Percentiles rank a stretch among this genome's conserved stretches.
These are phyloP conservation scores for Camellia sinensis DNA, from an alignment of 148 eudicot species.

Conservation along the genomic window DNA sequence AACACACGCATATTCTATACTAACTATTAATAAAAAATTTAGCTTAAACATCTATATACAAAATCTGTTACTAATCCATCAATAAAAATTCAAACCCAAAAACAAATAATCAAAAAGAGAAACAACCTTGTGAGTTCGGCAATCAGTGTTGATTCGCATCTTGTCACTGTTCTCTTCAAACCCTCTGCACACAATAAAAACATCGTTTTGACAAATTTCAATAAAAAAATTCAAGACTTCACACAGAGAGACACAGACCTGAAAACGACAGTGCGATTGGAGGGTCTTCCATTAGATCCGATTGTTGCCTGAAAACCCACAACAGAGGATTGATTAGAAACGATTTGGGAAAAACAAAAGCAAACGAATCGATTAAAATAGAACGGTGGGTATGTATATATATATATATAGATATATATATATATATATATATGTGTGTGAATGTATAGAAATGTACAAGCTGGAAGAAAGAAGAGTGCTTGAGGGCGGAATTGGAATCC, in stretches of 20 bases:
- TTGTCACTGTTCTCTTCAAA: no score
- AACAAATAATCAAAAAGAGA: background rate
- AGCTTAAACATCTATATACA: background rate
- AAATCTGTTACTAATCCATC: background rate
- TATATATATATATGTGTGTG: fast-evolving
- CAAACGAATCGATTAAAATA: background rate
- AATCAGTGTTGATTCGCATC: slow-evolving; percentile 44
- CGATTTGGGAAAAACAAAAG: background rate
- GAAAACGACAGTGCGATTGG: slow-evolving; percentile 91
- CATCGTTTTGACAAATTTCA: background rate
- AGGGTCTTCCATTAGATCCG: background rate
- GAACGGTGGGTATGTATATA: background rate
- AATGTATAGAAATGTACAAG: slow-evolving; percentile 34
- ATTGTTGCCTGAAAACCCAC: slow-evolving; percentile 12
- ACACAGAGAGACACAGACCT: slow-evolving; percentile 34
- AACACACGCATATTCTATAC: background rate
- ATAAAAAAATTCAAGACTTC: background rate
- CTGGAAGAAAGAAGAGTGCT: slow-evolving; percentile 73
- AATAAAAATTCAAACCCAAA: background rate
- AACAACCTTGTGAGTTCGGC: slow-evolving; percentile 66
- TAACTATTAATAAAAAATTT: background rate
- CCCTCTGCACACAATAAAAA: no score
- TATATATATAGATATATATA: background rate
- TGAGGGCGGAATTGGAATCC: slow-evolving; percentile 71
- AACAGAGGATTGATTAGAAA: background rate